Evolutionary conservation across 208 protist genomes (phyloP), one percentile per base, ranked within the genome.

Genomic region (Jaenimonas drosophilae): DNA sequence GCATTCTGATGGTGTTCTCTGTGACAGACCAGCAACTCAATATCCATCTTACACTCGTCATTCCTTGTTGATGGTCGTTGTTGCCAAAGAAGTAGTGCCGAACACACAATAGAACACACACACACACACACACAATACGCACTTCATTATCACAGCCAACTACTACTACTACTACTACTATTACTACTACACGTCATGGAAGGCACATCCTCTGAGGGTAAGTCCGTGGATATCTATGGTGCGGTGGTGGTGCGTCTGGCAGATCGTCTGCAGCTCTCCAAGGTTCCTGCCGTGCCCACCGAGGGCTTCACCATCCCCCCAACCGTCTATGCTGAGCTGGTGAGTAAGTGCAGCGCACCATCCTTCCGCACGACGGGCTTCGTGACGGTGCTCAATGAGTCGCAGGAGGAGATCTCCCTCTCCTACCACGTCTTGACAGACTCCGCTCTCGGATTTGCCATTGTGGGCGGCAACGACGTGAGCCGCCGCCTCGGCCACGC

Each of bases 401-500:
- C 32, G 0, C 55, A 67, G 4, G 48, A 73, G 47, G 69, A 77
- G 44, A 56, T 83, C 28, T 36, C 49, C 32, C 58, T 91, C 17
- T 86, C 76, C 6, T 92, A 84, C 48, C 85, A 93, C 49, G 53
- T 93, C 39, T 76, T 87, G 65, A 82, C 77, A 1, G 78, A 87
- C 36, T 77, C 83, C 45, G 67, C 63, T 17, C 44, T 86, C 4
- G 80, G 76, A 19, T 93, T 76, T 50, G 85, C 69, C 4, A 44
- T 93, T 23, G 40, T 93, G 29, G 62, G 49, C 7, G 71, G 60
- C 20, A 71, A 67, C 33, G 52, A 27, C 0, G 52, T 90, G 0
- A 52, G 59, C 19, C 64, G 79, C 7, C 72, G 73, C 21, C 54
- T 76, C 23, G 77, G 66, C 1, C 80, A 90, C 55, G 65, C 59